Evolutionary conservation across 257 asterid species (phyloP), one percentile per base, ranked within the genome.

Genomic region (Solanum tarapatanum): DNA sequence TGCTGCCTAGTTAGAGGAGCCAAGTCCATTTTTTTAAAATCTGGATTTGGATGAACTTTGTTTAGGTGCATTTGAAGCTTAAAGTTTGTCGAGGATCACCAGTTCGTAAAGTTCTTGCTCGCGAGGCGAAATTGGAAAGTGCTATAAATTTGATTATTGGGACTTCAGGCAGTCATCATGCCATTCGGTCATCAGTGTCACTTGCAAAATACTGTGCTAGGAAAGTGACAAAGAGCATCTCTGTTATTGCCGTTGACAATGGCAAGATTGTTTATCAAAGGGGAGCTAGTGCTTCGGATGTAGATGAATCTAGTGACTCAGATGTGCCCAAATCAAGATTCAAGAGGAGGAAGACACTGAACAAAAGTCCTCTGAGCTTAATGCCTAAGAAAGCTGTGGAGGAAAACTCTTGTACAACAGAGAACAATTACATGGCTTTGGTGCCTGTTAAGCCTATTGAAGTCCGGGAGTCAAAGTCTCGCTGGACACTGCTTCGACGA

Each of bases 11-110:
- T 70, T 28, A 41, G 35, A n/a, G 62, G 39, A 85, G 26, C 24
- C 62, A n/a, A 37, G 23, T 37, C 62, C 79, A 16, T 28, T 41
- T 43, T 45, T 73, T 66, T 6, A 2, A 8, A 24, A 12, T 55
- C 21, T 73, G 85, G 7, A 72, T 48, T 70, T 43, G 55, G 69
- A 28, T 70, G 36, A 9, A 69, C 80, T 88, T 69, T 88, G 35
- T 87, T 84, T 88, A 96, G 99, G 95, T 96, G 86, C 98, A 95
- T 90, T 89, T 96, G 87, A 95, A 96, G 96, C 94, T 96, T 72
- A 95, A 94, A 93, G 93, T 96, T 23, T 91, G 98, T 87, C 95
- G 95, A 92, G 99, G 98, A 84, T 88, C 93, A 35, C 93, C 98
- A 55, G 91, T 90, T 74, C 95, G 93, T 74, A 94, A 94, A 84